Evolutionary conservation across 768 basidiomycete species (phyloP).

Genomic region (Pholiota molesta): DNA sequence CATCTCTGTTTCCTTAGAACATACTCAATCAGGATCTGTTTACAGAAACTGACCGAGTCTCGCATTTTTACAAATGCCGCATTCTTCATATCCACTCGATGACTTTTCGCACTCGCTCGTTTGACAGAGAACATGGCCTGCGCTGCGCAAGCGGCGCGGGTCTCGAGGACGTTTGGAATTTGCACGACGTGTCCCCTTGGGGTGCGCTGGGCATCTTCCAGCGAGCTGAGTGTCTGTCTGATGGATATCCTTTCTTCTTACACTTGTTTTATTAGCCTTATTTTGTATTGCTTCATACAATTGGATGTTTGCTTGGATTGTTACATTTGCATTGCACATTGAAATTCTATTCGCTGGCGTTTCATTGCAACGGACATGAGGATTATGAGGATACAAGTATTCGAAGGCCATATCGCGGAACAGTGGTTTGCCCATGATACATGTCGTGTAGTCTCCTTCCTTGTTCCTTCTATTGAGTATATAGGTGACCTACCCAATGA

Average conservation of each 20-base stretch:
- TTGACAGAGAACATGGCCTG: slow-evolving; percentile 7
- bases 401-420: no score
- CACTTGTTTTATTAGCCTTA: no score
- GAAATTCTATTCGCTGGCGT: no score
- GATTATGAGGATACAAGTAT: no score
- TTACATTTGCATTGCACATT: no score
- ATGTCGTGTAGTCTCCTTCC: no score
- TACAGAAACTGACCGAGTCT: slow-evolving; percentile 82
- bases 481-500: no score
- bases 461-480: no score
- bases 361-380: no score
- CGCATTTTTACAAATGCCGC: slow-evolving; percentile 73
- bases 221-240: slow-evolving; percentile 8
- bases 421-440: no score
- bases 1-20: slow-evolving; percentile 52
- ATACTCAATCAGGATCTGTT: slow-evolving; percentile 85
- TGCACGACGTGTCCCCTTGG: not conserved
- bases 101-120: slow-evolving; percentile 17
- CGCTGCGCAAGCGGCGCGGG: not conserved
- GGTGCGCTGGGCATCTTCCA: not conserved
- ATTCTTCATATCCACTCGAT: slow-evolving; percentile 7
- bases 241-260: not conserved
- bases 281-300: no score
- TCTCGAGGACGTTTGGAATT: slow-evolving; percentile 3
- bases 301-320: no score